Evolutionary conservation across 345 rosid species (phyloP), one percentile per base, ranked within the genome.

Genomic region (Pugionium cornutum): DNA sequence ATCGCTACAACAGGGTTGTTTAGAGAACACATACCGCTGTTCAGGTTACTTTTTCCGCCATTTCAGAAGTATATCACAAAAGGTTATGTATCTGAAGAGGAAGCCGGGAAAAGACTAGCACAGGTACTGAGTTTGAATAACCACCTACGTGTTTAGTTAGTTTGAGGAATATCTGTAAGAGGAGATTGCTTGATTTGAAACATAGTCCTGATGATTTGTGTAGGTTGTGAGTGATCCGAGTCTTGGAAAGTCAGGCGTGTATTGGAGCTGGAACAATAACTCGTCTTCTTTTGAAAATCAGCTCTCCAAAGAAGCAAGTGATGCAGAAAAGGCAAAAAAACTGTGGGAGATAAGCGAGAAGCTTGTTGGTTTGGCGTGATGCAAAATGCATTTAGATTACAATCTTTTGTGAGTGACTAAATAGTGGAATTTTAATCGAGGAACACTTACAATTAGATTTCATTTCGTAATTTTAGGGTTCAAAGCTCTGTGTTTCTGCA

Each of bases 1-100:
- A 94, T 94, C 18, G 99, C 99, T 68, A 88, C 99, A 1, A 90
- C 99, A 0, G 97, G 99, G 30, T 75, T 94, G 86, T 94, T 94
- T 79, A 85, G 97, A 82, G 96, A 90, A 78, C 99, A 94, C 85
- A 79, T 94, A 63, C 95, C 95, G 0, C 54, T 94, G 77, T 94
- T 94, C 81, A 72, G 97, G 76, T 73, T 82, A 72, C 91, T 94
- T 2, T 94, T 94, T 69, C 96, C 99, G 4, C 99, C 97, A 8
- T 94, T 94, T 83, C 99, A 94, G 58, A 94, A 88, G 82, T 94
- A 88, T 80, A 88, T 94, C 61, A 94, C 97, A 58, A 94, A 94
- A 81, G 99, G 99, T 40, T 94, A 32, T 30, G 97, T 90, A 32
- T 94, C 99, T 8, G 97, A 90, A 71, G 89, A 84, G 0, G 99